These are phyloP conservation scores for Xylariaceae sp. DNA, from an alignment of 2,329 filamentous ascomycete genomes.

Conservation along the genomic window DNA sequence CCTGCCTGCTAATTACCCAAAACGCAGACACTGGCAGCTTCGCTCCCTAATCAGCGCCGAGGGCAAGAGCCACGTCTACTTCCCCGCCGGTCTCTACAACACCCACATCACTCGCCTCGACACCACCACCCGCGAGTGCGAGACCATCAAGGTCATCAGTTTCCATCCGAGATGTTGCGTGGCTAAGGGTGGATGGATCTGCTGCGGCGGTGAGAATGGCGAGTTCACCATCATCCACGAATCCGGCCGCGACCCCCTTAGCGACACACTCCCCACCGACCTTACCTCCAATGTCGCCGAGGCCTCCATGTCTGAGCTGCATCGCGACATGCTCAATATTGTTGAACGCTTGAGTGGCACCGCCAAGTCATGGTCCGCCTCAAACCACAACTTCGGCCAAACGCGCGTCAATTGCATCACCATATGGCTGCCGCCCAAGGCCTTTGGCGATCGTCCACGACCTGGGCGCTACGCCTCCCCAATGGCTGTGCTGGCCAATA, in stretches of 20 bases:
- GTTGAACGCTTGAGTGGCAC: constrained; percentile 33
- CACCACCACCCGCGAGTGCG: constrained; percentile 65
- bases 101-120: constrained; percentile 64
- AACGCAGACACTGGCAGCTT: constrained; percentile 78
- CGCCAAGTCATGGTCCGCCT: constrained; percentile 45
- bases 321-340: constrained; percentile 31
- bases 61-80: constrained; percentile 75
- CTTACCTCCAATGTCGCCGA: constrained; percentile 31
- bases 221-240: constrained; percentile 76
- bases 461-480: constrained; percentile 44
- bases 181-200: constrained; percentile 84
- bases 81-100: constrained; percentile 70
- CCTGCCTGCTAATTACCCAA: too few relatives aligned
- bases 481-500: constrained; percentile 79
- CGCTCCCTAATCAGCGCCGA: constrained; percentile 85
- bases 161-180: constrained; percentile 82
- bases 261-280: constrained; percentile 27
- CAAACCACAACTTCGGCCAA: constrained; percentile 51
- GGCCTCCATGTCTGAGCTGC: constrained; percentile 30
- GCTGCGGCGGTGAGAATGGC: constrained; percentile 82
- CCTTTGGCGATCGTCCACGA: constrained; percentile 21
- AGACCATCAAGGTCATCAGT: constrained; percentile 65
- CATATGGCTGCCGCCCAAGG: constrained; percentile 53
- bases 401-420: constrained; percentile 66
- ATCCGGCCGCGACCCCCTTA: constrained; percentile 29